Evolutionary conservation across 805 yeast species (phyloP).

Genomic region (Sugiyamaella chiloensis): DNA sequence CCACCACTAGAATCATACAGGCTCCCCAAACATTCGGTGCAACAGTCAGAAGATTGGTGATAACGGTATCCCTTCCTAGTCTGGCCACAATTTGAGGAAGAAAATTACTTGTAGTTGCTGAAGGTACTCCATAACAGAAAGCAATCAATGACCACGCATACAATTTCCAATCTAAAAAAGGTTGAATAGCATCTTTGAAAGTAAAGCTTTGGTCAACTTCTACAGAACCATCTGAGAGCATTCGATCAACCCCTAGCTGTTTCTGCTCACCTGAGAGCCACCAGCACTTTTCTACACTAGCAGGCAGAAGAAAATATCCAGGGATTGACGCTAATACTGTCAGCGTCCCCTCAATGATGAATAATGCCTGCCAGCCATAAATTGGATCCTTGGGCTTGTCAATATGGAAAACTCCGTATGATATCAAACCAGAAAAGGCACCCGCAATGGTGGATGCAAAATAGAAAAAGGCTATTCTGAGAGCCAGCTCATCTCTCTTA

Average conservation of each 20-base stretch:
- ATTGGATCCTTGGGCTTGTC: conserved; percentile 36
- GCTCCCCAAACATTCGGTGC: conserved; percentile 48
- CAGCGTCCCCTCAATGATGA: conserved; percentile 48
- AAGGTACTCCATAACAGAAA: conserved; percentile 22
- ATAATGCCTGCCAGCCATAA: conserved; percentile 55
- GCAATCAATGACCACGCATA: not conserved
- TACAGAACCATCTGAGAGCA: conserved; percentile 32
- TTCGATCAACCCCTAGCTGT: conserved; percentile 25
- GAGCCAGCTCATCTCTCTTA: conserved; percentile 36
- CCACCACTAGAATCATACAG: conserved; percentile 34
- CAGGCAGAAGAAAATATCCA: conserved; percentile 43
- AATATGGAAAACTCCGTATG: conserved; percentile 44
- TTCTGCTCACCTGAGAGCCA: not conserved
- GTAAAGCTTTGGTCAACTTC: conserved; percentile 42
- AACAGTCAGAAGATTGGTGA: conserved; percentile 44
- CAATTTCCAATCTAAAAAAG: conserved; percentile 25
- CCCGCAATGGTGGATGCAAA: conserved; percentile 39
- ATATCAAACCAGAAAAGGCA: conserved; percentile 39
- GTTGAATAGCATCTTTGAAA: conserved; percentile 42
- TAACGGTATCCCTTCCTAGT: conserved; percentile 42
- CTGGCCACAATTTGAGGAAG: conserved; percentile 44
- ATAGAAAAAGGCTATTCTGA: conserved; percentile 38
- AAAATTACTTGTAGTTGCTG: conserved; percentile 28
- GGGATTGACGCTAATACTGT: conserved; percentile 34
- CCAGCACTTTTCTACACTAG: not conserved